Percentiles rank a stretch among this genome's conserved stretches.
These are phyloP conservation scores for Sugiyamaella novakii DNA, from an alignment of 1,139 yeast genomes.

Conservation along the genomic window DNA sequence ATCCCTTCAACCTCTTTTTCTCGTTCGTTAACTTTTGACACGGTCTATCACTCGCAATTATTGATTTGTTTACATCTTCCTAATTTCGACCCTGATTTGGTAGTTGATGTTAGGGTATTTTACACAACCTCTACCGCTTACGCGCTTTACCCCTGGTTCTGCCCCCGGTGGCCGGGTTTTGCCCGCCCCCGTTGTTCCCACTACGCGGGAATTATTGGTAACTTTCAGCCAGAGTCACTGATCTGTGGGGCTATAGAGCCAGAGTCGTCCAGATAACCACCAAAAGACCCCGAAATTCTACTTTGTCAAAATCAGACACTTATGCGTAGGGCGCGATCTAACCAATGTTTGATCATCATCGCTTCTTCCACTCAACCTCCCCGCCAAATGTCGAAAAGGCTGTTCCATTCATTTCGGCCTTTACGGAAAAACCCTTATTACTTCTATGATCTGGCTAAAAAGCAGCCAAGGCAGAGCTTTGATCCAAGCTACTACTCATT, in stretches of 20 bases:
- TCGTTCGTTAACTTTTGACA: too few relatives aligned
- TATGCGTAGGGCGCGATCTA: background rate
- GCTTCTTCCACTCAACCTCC: too few relatives aligned
- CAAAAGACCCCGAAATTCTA: too few relatives aligned
- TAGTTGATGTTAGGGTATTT: slow-evolving; percentile 13
- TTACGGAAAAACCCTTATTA: slow-evolving; percentile 38
- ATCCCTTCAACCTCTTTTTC: too few relatives aligned
- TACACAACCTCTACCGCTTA: too few relatives aligned
- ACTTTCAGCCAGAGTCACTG: too few relatives aligned
- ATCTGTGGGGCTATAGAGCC: too few relatives aligned
- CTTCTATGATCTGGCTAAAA: slow-evolving; percentile 39
- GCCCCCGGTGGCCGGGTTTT: too few relatives aligned
- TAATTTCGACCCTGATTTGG: slow-evolving; percentile 7
- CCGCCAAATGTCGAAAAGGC: slow-evolving; percentile 10
- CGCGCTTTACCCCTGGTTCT: background rate
- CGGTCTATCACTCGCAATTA: too few relatives aligned
- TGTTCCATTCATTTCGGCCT: slow-evolving; percentile 11
- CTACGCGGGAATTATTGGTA: too few relatives aligned
- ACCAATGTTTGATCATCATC: background rate
- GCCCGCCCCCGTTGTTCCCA: too few relatives aligned
- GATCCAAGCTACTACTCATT: slow-evolving; percentile 31
- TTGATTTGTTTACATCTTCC: slow-evolving; percentile 17
- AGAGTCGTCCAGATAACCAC: too few relatives aligned
- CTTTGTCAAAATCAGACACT: background rate
- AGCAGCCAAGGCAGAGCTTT: slow-evolving; percentile 34